These are phyloP conservation scores for Vitis rotundifolia DNA, from an alignment of 164 flowering plant genomes.

Conservation along the genomic window DNA sequence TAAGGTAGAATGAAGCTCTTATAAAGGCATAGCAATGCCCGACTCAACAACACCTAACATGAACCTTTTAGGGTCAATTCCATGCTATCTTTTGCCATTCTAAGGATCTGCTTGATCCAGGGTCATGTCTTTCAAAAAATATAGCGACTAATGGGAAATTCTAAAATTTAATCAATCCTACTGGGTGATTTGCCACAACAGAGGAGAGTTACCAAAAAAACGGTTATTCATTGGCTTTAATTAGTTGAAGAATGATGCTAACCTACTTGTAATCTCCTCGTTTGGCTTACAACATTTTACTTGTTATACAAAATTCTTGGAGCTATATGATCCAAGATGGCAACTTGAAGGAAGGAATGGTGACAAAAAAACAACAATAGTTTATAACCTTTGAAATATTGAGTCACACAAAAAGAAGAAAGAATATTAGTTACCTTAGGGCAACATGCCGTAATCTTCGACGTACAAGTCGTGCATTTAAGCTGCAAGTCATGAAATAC, in stretches of 20 bases:
- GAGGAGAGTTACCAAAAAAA: neutral
- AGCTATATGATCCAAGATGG: too few species aligned
- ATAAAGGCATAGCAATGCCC: neutral
- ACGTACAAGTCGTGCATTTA: conserved; percentile 82
- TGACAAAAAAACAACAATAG: too few species aligned
- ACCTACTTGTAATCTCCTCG: neutral
- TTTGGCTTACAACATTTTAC: too few species aligned
- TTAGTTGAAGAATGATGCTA: neutral
- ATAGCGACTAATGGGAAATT: neutral
- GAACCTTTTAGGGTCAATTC: neutral
- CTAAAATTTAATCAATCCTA: neutral
- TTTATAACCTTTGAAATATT: too few species aligned
- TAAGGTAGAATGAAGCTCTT: neutral
- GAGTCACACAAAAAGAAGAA: neutral
- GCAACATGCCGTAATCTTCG: conserved; percentile 84
- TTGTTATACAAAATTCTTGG: too few species aligned
- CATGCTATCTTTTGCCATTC: too few species aligned
- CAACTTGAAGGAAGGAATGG: too few species aligned
- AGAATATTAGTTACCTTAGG: conserved; percentile 53
- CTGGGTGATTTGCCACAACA: neutral
- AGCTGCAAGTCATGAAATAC: conserved; percentile 41
- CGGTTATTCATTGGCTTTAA: neutral
- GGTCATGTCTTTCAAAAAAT: neutral
- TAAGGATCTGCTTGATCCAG: too few species aligned
- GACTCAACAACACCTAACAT: neutral